Evolutionary conservation across 352 stramenopile species (phyloP).

Genomic region (Halophytophthora polymorphica): DNA sequence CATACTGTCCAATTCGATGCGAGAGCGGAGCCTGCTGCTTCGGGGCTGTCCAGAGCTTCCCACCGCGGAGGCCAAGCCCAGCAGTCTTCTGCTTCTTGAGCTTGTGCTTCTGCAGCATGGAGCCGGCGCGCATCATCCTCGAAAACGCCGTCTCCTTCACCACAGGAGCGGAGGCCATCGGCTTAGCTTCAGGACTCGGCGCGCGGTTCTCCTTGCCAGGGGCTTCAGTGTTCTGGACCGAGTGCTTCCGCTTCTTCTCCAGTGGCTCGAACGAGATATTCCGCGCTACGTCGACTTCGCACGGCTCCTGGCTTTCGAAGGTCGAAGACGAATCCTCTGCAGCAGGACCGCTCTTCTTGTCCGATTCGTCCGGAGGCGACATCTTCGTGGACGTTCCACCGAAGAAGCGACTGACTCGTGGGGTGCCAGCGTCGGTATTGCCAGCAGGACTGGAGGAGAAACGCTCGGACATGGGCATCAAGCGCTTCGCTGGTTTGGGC

Average conservation of each 20-base stretch:
- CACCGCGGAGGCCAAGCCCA: constrained; percentile 11
- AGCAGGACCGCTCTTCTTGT: constrained; percentile 21
- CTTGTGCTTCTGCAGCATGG: constrained; percentile 46
- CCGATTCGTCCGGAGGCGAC: constrained; percentile 23
- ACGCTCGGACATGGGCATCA: background rate
- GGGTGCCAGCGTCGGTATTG: constrained; percentile 8
- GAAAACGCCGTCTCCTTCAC: constrained; percentile 76
- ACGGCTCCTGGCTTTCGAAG: constrained; percentile 59
- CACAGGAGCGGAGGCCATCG: background rate
- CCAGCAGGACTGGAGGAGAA: background rate
- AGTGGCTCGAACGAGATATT: constrained; percentile 54
- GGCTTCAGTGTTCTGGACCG: background rate
- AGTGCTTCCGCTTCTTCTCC: constrained; percentile 29
- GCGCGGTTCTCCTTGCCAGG: constrained; percentile 46
- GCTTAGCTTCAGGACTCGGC: constrained; percentile 14
- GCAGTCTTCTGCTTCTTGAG: constrained; percentile 48
- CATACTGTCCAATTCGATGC: constrained; percentile 26
- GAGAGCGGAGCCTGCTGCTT: constrained; percentile 10
- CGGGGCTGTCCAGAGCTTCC: constrained; percentile 4
- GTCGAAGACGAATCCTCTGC: constrained; percentile 11
- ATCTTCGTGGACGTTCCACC: constrained; percentile 21
- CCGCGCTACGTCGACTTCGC: constrained; percentile 38
- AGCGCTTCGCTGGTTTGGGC: background rate
- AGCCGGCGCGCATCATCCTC: constrained; percentile 74
- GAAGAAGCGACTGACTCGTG: constrained; percentile 48